Conservation (phyloP, 2,329 filamentous ascomycete species). For the Penicillium occitanis region DNA sequence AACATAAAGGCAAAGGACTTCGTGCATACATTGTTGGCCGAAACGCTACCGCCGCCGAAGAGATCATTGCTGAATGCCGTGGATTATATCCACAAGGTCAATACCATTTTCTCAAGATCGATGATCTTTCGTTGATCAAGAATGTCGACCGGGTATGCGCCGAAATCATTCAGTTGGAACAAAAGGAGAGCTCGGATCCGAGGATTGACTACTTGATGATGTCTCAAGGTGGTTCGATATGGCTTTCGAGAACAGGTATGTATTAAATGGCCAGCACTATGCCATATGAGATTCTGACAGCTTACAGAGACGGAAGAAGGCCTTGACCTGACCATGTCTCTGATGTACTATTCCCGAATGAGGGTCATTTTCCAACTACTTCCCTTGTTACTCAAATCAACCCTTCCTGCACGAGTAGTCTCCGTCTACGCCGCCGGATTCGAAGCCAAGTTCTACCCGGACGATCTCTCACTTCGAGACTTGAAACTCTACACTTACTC, state of each 20-base stretch:
- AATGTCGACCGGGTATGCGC: constrained; percentile 16
- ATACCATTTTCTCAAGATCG: constrained; percentile 13
- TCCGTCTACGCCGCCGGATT: constrained; percentile 19
- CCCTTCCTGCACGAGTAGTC: constrained; percentile 8
- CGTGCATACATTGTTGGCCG: constrained; percentile 17
- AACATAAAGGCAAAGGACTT: constrained; percentile 14
- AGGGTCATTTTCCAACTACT: constrained; percentile 14
- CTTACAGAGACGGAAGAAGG: constrained; percentile 18
- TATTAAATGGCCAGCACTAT: background rate
- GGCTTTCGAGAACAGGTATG: constrained; percentile 13
- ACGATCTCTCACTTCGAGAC: constrained; percentile 18
- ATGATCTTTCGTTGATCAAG: constrained; percentile 19
- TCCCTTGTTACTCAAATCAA: constrained; percentile 16
- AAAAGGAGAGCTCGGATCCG: constrained; percentile 12
- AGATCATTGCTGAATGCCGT: constrained; percentile 12
- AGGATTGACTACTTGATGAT: constrained; percentile 21
- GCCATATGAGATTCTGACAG: background rate
- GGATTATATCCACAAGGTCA: constrained; percentile 10
- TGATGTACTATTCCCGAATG: constrained; percentile 21
- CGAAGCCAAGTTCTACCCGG: constrained; percentile 18
- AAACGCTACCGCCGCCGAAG: constrained; percentile 4
- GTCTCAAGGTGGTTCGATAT: constrained; percentile 17
- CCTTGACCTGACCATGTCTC: constrained; percentile 19
- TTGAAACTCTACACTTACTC: constrained; percentile 17
- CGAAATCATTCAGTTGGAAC: constrained; percentile 12